Conservation (phyloP, 2,329 filamentous ascomycete genomes). For the Leptographium lundbergii region DNA sequence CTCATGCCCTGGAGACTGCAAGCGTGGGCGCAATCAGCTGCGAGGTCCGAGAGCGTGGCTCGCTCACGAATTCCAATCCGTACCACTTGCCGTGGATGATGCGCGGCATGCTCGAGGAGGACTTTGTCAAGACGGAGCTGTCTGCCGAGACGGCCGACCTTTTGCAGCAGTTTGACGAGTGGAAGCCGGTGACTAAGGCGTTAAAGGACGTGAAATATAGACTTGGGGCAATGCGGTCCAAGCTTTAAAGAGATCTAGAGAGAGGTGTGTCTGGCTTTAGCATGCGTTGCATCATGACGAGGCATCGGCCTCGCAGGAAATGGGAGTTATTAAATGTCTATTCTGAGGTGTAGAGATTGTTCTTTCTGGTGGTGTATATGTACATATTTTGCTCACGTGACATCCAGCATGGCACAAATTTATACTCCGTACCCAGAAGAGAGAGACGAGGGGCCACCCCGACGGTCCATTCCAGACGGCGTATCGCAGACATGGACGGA, state of each 20-base stretch:
- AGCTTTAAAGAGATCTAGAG: conserved; percentile 35
- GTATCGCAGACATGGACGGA: too few species aligned
- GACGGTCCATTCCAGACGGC: too few species aligned
- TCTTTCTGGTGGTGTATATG: not conserved
- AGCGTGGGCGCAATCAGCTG: conserved; percentile 33
- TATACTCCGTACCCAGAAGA: not conserved
- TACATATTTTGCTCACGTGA: not conserved
- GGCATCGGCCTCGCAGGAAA: not conserved
- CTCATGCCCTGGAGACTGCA: conserved; percentile 63
- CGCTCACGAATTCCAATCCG: conserved; percentile 53
- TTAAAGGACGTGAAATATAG: conserved; percentile 94
- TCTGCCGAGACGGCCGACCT: conserved; percentile 65
- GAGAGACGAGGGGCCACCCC: not conserved
- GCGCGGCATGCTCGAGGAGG: conserved; percentile 83
- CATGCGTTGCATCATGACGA: not conserved
- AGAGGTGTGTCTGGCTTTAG: not conserved
- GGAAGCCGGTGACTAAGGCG: conserved; percentile 82
- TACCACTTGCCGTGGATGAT: conserved; percentile 94
- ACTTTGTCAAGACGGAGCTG: conserved; percentile 73
- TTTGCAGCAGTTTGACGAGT: conserved; percentile 80
- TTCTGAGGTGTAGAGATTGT: not conserved
- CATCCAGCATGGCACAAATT: not conserved
- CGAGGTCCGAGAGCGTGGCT: conserved; percentile 37
- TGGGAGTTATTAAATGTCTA: not conserved
- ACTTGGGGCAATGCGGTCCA: conserved; percentile 81